Conservation (phyloP, 176 grass and related monocot species). For the Ensete glaucum region DNA sequence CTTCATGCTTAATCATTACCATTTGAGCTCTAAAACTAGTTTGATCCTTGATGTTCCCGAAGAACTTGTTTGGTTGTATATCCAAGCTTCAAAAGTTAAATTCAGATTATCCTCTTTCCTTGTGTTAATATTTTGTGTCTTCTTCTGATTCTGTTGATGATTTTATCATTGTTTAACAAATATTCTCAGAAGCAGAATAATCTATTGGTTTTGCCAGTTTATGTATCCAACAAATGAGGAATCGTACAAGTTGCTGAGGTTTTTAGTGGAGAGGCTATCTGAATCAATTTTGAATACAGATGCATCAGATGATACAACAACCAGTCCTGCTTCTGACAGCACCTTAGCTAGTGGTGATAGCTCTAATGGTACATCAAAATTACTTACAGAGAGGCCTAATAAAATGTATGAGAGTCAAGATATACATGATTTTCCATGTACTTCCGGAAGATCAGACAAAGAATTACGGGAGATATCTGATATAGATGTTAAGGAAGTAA, state of each 20-base stretch:
- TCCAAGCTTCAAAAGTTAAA: no score
- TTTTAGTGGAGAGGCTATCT: conserved; percentile 20
- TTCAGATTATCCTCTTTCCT: neutral
- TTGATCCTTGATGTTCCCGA: no score
- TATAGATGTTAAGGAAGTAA: neutral
- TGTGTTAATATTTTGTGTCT: neutral
- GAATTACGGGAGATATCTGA: neutral
- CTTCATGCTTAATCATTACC: no score
- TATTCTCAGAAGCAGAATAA: neutral
- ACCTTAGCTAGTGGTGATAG: neutral
- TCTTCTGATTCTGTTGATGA: neutral
- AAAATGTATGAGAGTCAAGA: no score
- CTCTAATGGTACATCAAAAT: neutral
- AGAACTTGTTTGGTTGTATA: no score
- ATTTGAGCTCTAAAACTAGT: no score
- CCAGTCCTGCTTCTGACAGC: neutral
- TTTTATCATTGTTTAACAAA: neutral
- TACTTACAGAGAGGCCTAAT: no score
- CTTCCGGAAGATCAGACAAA: neutral
- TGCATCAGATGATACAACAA: neutral
- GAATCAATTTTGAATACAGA: conserved; percentile 6
- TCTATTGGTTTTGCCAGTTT: conserved; percentile 15
- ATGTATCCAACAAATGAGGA: conserved; percentile 11
- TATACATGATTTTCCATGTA: neutral
- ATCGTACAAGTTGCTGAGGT: conserved; percentile 17